Evolutionary conservation across 768 basidiomycete species (phyloP).

Genomic region (Rhodotorula toruloides): DNA sequence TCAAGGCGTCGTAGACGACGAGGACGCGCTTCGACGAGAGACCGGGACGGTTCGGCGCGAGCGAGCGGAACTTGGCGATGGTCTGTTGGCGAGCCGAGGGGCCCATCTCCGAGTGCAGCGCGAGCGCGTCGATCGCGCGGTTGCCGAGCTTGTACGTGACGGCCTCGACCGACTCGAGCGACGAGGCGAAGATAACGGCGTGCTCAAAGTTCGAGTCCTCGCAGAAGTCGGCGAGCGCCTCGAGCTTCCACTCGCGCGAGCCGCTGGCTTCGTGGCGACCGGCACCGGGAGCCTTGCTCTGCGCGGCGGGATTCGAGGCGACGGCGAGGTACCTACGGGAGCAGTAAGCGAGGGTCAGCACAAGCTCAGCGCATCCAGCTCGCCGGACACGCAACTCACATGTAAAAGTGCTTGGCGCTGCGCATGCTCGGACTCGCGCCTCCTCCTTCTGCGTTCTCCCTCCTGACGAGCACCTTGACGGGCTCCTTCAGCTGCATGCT

Average conservation of each 20-base stretch:
- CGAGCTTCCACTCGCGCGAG: conserved; percentile 90
- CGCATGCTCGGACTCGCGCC: conserved; percentile 56
- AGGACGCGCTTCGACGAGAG: conserved; percentile 63
- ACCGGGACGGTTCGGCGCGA: conserved; percentile 51
- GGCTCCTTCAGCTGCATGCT: conserved; percentile 91
- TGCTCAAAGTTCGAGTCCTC: conserved; percentile 63
- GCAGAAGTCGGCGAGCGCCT: conserved; percentile 81
- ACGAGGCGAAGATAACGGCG: conserved; percentile 43
- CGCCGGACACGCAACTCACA: conserved; percentile 73
- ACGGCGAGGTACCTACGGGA: conserved; percentile 26
- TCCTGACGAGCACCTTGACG: conserved; percentile 91
- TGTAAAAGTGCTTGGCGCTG: conserved; percentile 88
- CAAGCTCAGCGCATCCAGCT: conserved; percentile 53
- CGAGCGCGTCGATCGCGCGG: conserved; percentile 78
- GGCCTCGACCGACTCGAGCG: conserved; percentile 39
- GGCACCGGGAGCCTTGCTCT: conserved; percentile 17
- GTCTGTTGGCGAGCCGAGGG: conserved; percentile 71
- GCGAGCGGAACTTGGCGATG: conserved; percentile 72
- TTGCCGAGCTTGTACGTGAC: conserved; percentile 69
- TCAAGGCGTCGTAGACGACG: conserved; percentile 86
- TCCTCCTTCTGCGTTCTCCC: conserved; percentile 49
- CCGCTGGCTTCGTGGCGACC: conserved; percentile 61
- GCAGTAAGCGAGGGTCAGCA: background rate
- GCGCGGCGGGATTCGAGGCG: conserved; percentile 43
- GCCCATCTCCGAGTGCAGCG: conserved; percentile 93